Base-by-base conservation (phyloP, 2,329 filamentous ascomycete genomes). In the Penicillium palitans region DNA sequence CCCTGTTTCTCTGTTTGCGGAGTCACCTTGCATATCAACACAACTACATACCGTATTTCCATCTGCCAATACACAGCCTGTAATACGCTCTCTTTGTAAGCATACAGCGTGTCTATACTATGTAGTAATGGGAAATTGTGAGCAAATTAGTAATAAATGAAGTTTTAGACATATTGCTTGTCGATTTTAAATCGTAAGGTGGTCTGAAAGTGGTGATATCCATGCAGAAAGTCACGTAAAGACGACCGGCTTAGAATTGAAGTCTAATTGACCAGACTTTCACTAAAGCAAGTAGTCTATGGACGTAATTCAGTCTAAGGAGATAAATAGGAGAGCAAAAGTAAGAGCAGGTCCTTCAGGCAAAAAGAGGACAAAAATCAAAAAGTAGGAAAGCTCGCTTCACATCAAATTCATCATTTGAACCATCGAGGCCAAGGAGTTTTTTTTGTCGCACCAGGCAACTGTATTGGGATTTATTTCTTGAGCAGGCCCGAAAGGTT, bases 401-500 rank as follows among this genome's bases (percentile, higher is more conserved):
- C 21, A 35, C n/a, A 35, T 48, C 25, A 44, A 42, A 25, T 39
- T 40, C 42, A 51, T 57, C 54, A 48, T 54, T 29, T 29, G 44
- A 47, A 33, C 45, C 35, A 4, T 42, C 33, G 8, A 50, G 35
- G 35, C 7, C 44, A 42, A 42, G 15, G 15, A 21, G 3, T 33
- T 19, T 48, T 24, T 3, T 31, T 1, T 19, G 42, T 40, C 7
- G 42, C 49, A 42, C 37, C 44, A 37, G 50, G 29, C 55, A 48
- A 47, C 13, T 12, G 15, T 25, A n/a, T 29, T 12, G 9, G 9
- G 4, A 52, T 60, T 57, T 64, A 70, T 68, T 73, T 72, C 60
- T 93, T 89, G 66, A 96, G 79, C 66, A 99, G 80, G 12, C 93
- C 93, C 75, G 90, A 84, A 56, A 99, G 81, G 79, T 96, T 95